These are phyloP conservation scores for Micromonas commoda DNA, from an alignment of 139 green algal species.

Conservation along the genomic window DNA sequence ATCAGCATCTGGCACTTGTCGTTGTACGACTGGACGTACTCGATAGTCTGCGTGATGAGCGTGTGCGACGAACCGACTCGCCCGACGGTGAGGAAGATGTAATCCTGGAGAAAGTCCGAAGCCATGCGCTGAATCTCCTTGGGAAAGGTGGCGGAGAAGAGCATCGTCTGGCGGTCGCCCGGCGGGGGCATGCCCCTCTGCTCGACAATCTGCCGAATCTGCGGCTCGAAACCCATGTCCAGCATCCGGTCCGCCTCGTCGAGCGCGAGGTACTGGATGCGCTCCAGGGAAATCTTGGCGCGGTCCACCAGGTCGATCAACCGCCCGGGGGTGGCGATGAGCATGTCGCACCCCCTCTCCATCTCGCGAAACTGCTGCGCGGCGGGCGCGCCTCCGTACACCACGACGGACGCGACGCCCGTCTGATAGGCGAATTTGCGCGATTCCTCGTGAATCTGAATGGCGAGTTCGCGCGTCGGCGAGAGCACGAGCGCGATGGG, in stretches of 20 bases:
- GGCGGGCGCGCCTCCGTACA: slow-evolving; percentile 92
- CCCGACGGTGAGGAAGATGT: slow-evolving; percentile 95
- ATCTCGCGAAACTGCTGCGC: slow-evolving; percentile 85
- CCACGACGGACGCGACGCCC: slow-evolving; percentile 78
- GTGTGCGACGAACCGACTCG: slow-evolving; percentile 93
- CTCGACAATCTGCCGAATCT: slow-evolving; percentile 62
- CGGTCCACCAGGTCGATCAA: slow-evolving; percentile 91
- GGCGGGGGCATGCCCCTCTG: slow-evolving; percentile 74
- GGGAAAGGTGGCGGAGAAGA: slow-evolving; percentile 95
- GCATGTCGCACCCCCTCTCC: slow-evolving; percentile 88
- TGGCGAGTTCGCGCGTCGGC: slow-evolving; percentile 87
- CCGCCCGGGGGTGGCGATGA: slow-evolving; percentile 91
- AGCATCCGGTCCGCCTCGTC: slow-evolving; percentile 96
- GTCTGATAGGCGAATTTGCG: slow-evolving; percentile 93
- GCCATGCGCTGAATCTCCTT: slow-evolving; percentile 84
- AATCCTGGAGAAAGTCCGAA: slow-evolving; percentile 91
- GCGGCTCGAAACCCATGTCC: slow-evolving; percentile 98
- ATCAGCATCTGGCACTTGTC: slow-evolving; percentile 90
- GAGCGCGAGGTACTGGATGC: slow-evolving; percentile 71
- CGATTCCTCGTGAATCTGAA: slow-evolving; percentile 72
- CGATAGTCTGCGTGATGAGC: slow-evolving; percentile 88
- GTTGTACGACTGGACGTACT: slow-evolving; percentile 60
- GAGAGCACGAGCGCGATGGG: slow-evolving; percentile 83
- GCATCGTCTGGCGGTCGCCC: slow-evolving; percentile 84
- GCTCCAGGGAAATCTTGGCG: slow-evolving; percentile 64